A percentile compares a stretch with the other conserved stretches of the same genome.
phyloP scores from a whole-genome alignment of 257 asterid species.

The Nicotiana sylvestris region DNA sequence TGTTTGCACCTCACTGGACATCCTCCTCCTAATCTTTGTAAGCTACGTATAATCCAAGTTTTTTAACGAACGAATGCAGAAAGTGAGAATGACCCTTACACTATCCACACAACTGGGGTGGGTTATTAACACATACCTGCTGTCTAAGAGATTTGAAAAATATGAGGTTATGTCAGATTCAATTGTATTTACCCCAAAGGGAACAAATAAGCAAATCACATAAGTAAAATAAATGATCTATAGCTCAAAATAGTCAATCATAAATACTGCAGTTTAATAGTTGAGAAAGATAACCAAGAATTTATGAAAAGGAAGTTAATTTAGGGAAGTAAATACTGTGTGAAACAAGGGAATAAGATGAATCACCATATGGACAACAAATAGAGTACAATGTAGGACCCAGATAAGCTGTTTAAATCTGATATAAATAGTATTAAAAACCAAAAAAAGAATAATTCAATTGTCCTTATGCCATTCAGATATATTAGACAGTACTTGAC shows the following conservation, averaged over 20 bases:
- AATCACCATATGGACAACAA: background rate
- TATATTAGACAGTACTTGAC: background rate
- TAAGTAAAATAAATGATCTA: background rate
- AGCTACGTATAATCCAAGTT: too few relatives aligned
- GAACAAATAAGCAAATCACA: background rate
- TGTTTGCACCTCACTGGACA: background rate
- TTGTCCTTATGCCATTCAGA: background rate
- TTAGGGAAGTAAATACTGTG: background rate
- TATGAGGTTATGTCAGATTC: background rate
- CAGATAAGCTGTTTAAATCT: background rate
- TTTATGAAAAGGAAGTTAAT: background rate
- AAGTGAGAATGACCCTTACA: background rate
- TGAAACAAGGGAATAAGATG: conserved; percentile 5
- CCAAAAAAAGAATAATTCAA: background rate
- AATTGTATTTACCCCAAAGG: background rate
- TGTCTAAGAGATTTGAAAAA: background rate
- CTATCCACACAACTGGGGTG: background rate
- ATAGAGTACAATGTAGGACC: background rate
- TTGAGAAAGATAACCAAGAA: background rate
- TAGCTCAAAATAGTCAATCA: conserved; percentile 6
- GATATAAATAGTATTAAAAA: background rate
- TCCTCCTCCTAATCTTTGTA: background rate
- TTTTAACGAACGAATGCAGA: background rate
- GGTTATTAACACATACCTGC: background rate
- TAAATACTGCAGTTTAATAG: background rate